Percentiles rank a stretch among this genome's conserved stretches.
These are phyloP conservation scores for Russula foetens DNA, from an alignment of 768 basidiomycete species.

Conservation along the genomic window DNA sequence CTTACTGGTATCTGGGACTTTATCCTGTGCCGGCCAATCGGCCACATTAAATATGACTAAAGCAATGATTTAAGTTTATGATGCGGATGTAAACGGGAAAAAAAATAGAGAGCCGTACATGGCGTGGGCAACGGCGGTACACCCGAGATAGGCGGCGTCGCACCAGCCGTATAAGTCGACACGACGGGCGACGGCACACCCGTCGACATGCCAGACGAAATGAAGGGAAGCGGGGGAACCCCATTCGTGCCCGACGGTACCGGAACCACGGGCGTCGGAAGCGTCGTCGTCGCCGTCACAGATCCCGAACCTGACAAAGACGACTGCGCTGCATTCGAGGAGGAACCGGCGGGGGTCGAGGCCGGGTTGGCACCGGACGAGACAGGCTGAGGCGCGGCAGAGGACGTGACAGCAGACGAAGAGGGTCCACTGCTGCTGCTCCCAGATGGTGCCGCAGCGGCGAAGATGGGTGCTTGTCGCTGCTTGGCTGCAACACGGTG, in stretches of 20 bases:
- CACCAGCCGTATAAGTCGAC: conserved; percentile 49
- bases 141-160: conserved; percentile 52
- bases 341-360: background rate
- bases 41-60: conserved; percentile 38
- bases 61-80: no score
- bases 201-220: conserved; percentile 58
- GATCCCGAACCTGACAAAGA: background rate
- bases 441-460: background rate
- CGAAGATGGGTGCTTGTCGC: conserved; percentile 1
- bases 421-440: background rate
- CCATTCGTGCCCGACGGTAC: conserved; percentile 11
- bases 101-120: conserved; percentile 36
- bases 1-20: conserved; percentile 50
- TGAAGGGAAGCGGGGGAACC: conserved; percentile 49
- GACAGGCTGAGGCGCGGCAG: background rate
- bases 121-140: conserved; percentile 57
- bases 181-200: conserved; percentile 41
- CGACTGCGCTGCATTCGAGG: background rate
- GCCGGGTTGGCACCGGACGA: background rate
- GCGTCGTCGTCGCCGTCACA: background rate
- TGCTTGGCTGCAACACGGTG: background rate
- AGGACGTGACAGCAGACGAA: background rate
- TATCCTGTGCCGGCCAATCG: conserved; percentile 59
- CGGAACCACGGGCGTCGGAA: background rate
- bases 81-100: no score